Conservation (phyloP, 1,139 yeast species). For the Scheffersomyces illinoinensis region DNA sequence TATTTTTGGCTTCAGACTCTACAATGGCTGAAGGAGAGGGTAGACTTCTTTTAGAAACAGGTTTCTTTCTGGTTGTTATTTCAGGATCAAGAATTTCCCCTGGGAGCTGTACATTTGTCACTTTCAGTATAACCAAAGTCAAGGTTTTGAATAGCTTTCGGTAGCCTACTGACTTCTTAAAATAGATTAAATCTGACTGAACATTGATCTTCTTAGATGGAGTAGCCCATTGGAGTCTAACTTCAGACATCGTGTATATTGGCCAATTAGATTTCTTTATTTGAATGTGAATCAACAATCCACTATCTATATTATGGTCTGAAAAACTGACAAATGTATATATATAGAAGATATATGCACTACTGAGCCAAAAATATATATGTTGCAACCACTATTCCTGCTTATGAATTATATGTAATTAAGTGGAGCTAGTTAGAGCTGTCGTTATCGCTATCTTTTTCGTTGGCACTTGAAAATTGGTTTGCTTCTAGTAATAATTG, state of each 20-base stretch:
- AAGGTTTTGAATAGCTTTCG: slow-evolving; percentile 24
- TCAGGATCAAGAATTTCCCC: slow-evolving; percentile 19
- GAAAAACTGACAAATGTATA: not conserved
- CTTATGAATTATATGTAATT: too few relatives aligned
- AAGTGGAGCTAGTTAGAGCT: not conserved
- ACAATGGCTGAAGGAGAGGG: not conserved
- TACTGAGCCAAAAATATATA: not conserved
- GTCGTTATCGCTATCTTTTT: not conserved
- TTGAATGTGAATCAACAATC: too few relatives aligned
- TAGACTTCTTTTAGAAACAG: not conserved
- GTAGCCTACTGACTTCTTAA: slow-evolving; percentile 31
- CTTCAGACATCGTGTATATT: not conserved
- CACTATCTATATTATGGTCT: not conserved
- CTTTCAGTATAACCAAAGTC: slow-evolving; percentile 21
- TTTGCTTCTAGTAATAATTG: not conserved
- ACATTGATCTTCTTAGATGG: slow-evolving; percentile 37
- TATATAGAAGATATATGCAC: not conserved
- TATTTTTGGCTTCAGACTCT: not conserved
- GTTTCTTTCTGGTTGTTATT: slow-evolving; percentile 21
- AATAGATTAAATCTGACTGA: slow-evolving; percentile 25
- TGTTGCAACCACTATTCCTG: not conserved
- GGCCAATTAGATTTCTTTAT: not conserved
- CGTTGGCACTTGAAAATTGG: not conserved
- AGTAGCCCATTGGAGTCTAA: slow-evolving; percentile 9
- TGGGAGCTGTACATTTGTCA: slow-evolving; percentile 33